phyloP scores from a whole-genome alignment of 805 yeast species.

The Spathaspora sp. region DNA sequence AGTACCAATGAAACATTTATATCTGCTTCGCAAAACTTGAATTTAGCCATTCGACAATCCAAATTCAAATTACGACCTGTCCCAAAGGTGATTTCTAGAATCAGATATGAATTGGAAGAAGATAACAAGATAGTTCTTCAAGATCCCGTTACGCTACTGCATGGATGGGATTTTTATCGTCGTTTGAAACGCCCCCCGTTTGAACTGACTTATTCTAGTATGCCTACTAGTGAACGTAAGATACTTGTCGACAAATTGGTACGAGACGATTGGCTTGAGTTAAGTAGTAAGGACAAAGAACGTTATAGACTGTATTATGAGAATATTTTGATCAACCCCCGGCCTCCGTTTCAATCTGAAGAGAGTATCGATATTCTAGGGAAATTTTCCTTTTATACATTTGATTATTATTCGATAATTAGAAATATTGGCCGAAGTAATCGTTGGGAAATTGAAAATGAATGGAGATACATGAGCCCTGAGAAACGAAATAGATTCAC shows the following conservation, averaged over 20 bases:
- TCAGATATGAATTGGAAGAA: not conserved
- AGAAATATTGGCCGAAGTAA: not conserved
- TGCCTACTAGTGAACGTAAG: not conserved
- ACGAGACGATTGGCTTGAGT: not conserved
- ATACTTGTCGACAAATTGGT: not conserved
- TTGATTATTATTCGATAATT: not conserved
- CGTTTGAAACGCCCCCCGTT: not conserved
- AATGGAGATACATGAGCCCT: not conserved
- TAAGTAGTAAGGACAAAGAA: not conserved
- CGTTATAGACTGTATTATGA: not conserved
- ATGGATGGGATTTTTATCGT: not conserved
- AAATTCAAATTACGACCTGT: not conserved
- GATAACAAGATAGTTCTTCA: not conserved
- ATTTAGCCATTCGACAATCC: not conserved
- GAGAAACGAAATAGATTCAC: not conserved
- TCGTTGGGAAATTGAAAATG: not conserved
- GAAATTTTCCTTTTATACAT: not conserved
- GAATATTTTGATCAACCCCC: not conserved
- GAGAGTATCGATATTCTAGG: not conserved
- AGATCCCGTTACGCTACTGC: not conserved
- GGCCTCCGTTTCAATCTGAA: no score
- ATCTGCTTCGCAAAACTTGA: not conserved
- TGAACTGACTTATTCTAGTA: not conserved
- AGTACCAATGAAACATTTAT: not conserved
- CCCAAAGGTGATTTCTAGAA: not conserved